Evolutionary conservation across 1,139 yeast genomes (phyloP), one percentile per base, ranked within the genome.

Genomic region (Zhuliangozyma blackwelliae): DNA sequence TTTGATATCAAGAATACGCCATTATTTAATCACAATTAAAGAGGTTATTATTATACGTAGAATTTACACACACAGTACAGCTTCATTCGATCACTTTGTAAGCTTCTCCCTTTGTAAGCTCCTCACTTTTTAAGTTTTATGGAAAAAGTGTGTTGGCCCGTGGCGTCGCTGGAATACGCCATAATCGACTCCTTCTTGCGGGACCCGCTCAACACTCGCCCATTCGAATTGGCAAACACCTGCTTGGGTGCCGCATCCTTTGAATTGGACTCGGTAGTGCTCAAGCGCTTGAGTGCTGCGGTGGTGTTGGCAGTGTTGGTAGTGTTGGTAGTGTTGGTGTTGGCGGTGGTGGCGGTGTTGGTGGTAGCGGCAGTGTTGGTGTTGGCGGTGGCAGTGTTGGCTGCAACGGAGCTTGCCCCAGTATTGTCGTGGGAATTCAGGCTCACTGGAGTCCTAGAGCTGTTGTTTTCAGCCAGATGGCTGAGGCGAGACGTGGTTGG

Each of bases 101-200:
- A n/a, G 16, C 16, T 3, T 16, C 16, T 3, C 16, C 4, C 16
- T 16, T 16, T 16, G n/a, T n/a, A 16, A 16, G 16, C 16, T 16
- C 16, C 3, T 25, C 27, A 57, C 41, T 60, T 61, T 50, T 67
- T 68, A 21, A 56, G 47, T 42, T 66, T 68, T 39, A 68, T 64
- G 37, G 57, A 62, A 49, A 69, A 69, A 12, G 67, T 58, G 46
- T 63, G 69, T 41, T 61, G 64, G 7, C 72, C 72, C 23, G 71
- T 56, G 13, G 67, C 69, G 50, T 68, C 75, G 50, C 56, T 68
- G 27, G 68, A 57, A 48, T 65, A 69, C 16, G 74, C 72, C 57
- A 69, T 48, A 58, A 69, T 54, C 45, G 67, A 51, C 45, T 70
- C 59, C 10, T 41, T 34, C 25, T 36, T 40, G 39, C 52, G 50